These are phyloP conservation scores for Pontederia crassipes DNA, from an alignment of 176 grass and related monocot species.

Conservation along the genomic window DNA sequence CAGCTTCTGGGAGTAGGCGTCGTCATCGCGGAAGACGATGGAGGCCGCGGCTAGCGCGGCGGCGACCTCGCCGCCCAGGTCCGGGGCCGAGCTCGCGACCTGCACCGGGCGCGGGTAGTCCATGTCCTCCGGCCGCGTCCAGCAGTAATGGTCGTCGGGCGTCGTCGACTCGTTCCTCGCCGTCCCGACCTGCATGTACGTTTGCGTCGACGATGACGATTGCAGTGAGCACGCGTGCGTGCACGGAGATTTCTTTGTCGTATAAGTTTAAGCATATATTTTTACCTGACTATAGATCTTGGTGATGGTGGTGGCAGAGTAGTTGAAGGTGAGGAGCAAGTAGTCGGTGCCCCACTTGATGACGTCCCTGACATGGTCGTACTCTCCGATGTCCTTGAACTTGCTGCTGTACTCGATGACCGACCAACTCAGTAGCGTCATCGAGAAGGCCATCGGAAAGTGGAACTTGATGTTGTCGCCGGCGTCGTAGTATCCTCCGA, in stretches of 20 bases:
- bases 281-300: slow-evolving; percentile 76
- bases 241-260: not conserved
- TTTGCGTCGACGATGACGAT: not conserved
- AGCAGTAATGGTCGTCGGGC: slow-evolving; percentile 85
- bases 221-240: not conserved
- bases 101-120: slow-evolving; percentile 40
- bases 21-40: slow-evolving; percentile 82
- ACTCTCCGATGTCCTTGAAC: slow-evolving; percentile 91
- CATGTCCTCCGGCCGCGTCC: slow-evolving; percentile 96
- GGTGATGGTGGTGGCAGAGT: slow-evolving; percentile 54
- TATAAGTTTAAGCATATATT: not conserved
- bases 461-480: slow-evolving; percentile 99
- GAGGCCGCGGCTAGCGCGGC: slow-evolving; percentile 74
- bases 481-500: slow-evolving; percentile 93
- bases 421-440: slow-evolving; percentile 95
- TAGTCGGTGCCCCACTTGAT: slow-evolving; percentile 98
- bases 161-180: slow-evolving; percentile 33
- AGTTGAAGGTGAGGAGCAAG: slow-evolving; percentile 86
- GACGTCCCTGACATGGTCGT: slow-evolving; percentile 76
- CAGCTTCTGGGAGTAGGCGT: slow-evolving; percentile 73
- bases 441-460: slow-evolving; percentile 94
- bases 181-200: slow-evolving; percentile 31
- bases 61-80: slow-evolving; percentile 74
- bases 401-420: slow-evolving; percentile 77
- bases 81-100: slow-evolving; percentile 26